Evolutionary conservation across 2,329 filamentous ascomycete species (phyloP).

Genomic region (Cladosporium phlei): DNA sequence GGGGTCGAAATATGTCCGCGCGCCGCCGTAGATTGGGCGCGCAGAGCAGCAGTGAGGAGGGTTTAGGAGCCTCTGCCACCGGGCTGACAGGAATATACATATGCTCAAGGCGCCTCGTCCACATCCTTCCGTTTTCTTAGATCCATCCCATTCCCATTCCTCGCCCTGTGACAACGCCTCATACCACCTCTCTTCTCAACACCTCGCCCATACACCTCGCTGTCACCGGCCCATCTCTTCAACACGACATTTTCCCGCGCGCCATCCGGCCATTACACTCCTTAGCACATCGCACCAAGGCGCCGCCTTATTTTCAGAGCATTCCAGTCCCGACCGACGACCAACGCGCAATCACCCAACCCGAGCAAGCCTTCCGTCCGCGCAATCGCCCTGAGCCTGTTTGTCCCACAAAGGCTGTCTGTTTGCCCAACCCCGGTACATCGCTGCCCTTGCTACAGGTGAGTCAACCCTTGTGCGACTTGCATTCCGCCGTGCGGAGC

Average conservation of each 20-base stretch:
- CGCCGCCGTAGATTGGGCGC: conserved; percentile 7
- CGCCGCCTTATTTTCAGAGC: conserved; percentile 7
- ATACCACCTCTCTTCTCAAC: neutral
- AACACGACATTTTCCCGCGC: conserved; percentile 3
- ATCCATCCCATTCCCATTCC: neutral
- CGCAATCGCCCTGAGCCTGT: conserved; percentile 10
- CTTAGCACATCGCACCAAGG: conserved; percentile 9
- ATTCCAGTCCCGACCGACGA: conserved; percentile 15
- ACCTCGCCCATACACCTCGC: neutral
- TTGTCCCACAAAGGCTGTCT: conserved; percentile 15
- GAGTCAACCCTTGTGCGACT: conserved; percentile 18
- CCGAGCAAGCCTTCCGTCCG: conserved; percentile 6
- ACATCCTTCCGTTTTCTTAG: neutral
- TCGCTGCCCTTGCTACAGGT: conserved; percentile 13
- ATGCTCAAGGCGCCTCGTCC: neutral
- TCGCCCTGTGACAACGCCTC: neutral
- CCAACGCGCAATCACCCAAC: conserved; percentile 1
- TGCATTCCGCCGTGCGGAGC: conserved; percentile 10
- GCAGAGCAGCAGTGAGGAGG: neutral
- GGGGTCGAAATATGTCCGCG: conserved; percentile 11
- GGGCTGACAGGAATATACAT: no score
- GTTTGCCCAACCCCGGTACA: conserved; percentile 13
- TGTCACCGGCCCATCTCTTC: neutral
- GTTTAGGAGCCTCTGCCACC: neutral
- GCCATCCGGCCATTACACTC: conserved; percentile 13